Evolutionary conservation across 2,329 filamentous ascomycete species (phyloP), one percentile per base, ranked within the genome.

Genomic region (Fusarium sp.): DNA sequence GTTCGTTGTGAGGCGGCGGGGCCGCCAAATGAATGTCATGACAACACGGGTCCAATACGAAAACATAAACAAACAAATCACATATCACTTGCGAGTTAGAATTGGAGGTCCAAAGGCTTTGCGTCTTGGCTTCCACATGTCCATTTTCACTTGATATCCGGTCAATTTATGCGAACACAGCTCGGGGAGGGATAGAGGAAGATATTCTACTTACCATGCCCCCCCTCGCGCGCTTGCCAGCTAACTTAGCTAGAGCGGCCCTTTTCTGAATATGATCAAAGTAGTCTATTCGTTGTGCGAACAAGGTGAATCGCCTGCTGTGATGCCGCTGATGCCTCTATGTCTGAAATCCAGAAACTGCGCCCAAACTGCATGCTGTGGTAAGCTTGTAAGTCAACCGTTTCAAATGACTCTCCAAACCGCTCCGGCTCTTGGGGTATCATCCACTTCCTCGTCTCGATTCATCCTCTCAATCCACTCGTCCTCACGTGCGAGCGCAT

Each of bases 391-490:
- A 7, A 19, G 38, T 38, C 15, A 24, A 40, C 19, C 35, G 4
- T 43, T 32, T 56, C 63, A 78, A 28, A 77, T 53, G 19, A 64
- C 75, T 63, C 82, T 75, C 82, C 82, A 85, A 13, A 83, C 75
- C 26, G 82, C 82, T 35, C 81, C 81, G 11, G 79, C 79, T 55
- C 74, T 69, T 19, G 72, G 75, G 58, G 70, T 71, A 65, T 74
- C 68, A 53, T 77, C 75, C 13, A 72, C 73, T 10, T 76, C 74
- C 5, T 76, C 78, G 22, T 76, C 76, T 43, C 78, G 71, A 67
- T 83, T 86, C 76, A 85, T 81, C 54, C 70, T 75, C 72, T 79
- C 79, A 39, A 90, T 83, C 85, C 88, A 89, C 38, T 77, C 78
- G 53, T 80, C 80, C 73, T 91, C 88, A 40, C 81, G 78, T 42